Evolutionary conservation across 129 eudicot species (phyloP), one percentile per base, ranked within the genome.

Genomic region (Daucus carota): DNA sequence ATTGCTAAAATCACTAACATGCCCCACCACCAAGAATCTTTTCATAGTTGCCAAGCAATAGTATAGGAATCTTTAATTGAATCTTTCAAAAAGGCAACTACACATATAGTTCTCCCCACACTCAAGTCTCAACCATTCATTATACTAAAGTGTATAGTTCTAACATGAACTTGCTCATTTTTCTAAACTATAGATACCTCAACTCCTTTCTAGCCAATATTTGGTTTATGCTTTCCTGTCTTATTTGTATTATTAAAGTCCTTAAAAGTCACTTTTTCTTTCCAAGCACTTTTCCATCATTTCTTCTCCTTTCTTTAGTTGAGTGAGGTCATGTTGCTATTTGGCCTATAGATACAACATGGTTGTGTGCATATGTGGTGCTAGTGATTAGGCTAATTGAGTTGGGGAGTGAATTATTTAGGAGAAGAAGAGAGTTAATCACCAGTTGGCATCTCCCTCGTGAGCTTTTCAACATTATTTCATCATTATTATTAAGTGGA

Each of bases 11-110:
- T 67, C 72, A 20, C n/a, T 33, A 34, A 8, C 7, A 67, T 4
- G 34, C 42, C 72, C 72, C 26, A 32, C 72, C 42, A 67, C 72
- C 42, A 67, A 67, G 72, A 67, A 67, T 67, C 42, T 67, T 67
- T 67, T 67, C 65, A 63, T 29, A 29, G 40, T 63, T 31, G 70
- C 70, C 70, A 5, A 63, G 38, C 68, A 62, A 26, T 29, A 63
- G 38, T 63, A 4, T 0, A 63, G 38, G 70, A 63, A 63, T 63
- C 70, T 63, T 63, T 29, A 63, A 63, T 29, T 63, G 70, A 63
- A 63, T 63, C 70, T 63, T 15, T 63, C 70, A 31, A 26, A 63
- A 63, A 63, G 70, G 15, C 68, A 62, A 62, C 36, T 2, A 26
- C 2, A n/a, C 1, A 54, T 52, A 54, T 54, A n/a, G 29, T 54